These are phyloP conservation scores for Ogataea paradorogensis DNA, from an alignment of 805 yeast genomes.

Conservation along the genomic window DNA sequence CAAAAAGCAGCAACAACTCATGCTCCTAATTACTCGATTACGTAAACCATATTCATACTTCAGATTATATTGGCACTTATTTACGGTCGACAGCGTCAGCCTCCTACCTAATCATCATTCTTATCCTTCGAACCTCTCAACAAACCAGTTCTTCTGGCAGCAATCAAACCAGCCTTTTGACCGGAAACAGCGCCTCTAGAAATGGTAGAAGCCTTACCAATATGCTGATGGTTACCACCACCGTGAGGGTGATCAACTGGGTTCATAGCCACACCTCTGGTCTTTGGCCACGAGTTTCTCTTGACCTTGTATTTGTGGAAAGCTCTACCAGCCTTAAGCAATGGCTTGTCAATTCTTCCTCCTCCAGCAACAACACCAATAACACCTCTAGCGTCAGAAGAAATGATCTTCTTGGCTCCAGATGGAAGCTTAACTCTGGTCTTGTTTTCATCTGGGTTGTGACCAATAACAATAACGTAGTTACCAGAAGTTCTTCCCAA, in stretches of 20 bases:
- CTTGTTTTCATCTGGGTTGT: conserved; percentile 98
- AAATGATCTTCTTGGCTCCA: conserved; percentile 96
- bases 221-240: conserved; percentile 99
- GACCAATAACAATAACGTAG: conserved; percentile 98
- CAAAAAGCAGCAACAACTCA: neutral
- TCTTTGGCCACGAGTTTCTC: conserved; percentile 99
- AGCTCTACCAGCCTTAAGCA: conserved; percentile 99
- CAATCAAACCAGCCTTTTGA: conserved; percentile 99
- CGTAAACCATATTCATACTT: neutral
- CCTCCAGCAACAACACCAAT: conserved; percentile 99
- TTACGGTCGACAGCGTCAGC: too few relatives aligned
- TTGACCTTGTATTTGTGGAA: conserved; percentile 99
- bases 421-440: conserved; percentile 99
- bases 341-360: conserved; percentile 99
- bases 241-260: conserved; percentile 99
- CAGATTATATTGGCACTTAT: neutral
- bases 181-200: conserved; percentile 99
- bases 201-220: conserved; percentile 99
- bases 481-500: conserved; percentile 99
- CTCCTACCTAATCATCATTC: conserved; percentile 30
- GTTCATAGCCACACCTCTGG: conserved; percentile 99
- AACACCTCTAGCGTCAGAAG: conserved; percentile 98
- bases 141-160: conserved; percentile 99
- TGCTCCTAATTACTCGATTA: neutral
- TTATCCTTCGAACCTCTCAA: conserved; percentile 95